Percentiles rank a stretch among this genome's conserved stretches.
phyloP scores from a whole-genome alignment of 352 stramenopile genomes.

The Phytophthora pini region DNA sequence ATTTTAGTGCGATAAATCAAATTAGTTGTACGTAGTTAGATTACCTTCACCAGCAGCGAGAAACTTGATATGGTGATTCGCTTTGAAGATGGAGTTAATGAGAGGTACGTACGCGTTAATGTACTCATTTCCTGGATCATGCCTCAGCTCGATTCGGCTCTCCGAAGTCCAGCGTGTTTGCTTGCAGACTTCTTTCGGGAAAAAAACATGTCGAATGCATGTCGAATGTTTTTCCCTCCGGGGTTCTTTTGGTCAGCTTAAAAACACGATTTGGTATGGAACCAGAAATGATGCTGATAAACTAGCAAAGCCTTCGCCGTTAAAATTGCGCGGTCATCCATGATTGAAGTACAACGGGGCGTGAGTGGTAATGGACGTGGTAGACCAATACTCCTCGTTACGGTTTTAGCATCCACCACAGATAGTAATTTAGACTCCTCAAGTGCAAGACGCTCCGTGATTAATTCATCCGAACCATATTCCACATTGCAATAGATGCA shows the following conservation, averaged over 20 bases:
- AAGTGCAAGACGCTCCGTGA: background rate
- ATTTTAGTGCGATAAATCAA: no score
- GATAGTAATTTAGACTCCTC: background rate
- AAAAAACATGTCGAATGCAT: no score
- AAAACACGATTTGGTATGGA: slow-evolving; percentile 12
- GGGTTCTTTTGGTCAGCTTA: slow-evolving; percentile 5
- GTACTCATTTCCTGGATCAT: slow-evolving; percentile 4
- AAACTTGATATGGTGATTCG: slow-evolving; percentile 13
- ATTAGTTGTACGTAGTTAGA: no score
- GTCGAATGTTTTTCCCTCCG: no score
- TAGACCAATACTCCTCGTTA: background rate
- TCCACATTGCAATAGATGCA: background rate
- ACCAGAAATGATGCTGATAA: slow-evolving; percentile 13
- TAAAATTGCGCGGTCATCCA: background rate
- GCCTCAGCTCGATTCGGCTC: background rate
- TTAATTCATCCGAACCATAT: background rate
- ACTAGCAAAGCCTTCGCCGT: background rate
- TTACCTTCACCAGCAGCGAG: slow-evolving; percentile 10
- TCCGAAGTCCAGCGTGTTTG: slow-evolving; percentile 7
- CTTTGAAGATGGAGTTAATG: slow-evolving; percentile 10
- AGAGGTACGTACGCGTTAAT: slow-evolving; percentile 1
- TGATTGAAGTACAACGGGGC: background rate
- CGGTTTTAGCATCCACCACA: background rate
- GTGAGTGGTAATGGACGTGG: background rate
- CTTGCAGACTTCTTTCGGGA: slow-evolving; percentile 1